Evolutionary conservation across 352 stramenopile species (phyloP).

Genomic region (Phytopythium montanum): DNA sequence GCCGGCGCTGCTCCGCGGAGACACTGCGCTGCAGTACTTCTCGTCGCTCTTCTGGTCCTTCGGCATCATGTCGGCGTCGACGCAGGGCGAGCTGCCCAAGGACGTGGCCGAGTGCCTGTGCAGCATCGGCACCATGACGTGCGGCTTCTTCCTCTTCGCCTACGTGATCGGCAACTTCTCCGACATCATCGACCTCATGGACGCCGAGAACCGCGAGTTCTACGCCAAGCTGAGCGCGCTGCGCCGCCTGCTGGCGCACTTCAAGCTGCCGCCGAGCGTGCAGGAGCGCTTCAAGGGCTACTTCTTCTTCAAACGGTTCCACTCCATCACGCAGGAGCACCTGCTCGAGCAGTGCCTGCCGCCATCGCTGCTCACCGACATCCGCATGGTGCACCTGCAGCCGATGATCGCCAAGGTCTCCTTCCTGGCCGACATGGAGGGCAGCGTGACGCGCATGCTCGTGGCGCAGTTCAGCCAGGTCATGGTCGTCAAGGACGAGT

Average conservation of each 20-base stretch:
- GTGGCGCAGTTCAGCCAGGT: slow-evolving; percentile 67
- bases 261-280: slow-evolving; percentile 35
- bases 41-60: slow-evolving; percentile 66
- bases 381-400: slow-evolving; percentile 59
- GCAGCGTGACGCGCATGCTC: slow-evolving; percentile 58
- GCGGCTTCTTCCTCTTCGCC: slow-evolving; percentile 67
- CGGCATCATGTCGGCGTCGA: slow-evolving; percentile 60
- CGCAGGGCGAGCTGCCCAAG: slow-evolving; percentile 45
- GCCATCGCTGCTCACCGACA: slow-evolving; percentile 63
- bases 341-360: slow-evolving; percentile 57
- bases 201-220: slow-evolving; percentile 65
- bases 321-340: slow-evolving; percentile 72
- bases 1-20: slow-evolving; percentile 21
- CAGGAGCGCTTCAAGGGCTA: slow-evolving; percentile 55
- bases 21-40: slow-evolving; percentile 44
- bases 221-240: slow-evolving; percentile 50
- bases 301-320: slow-evolving; percentile 71
- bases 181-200: slow-evolving; percentile 66
- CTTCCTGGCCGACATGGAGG: slow-evolving; percentile 55
- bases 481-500: slow-evolving; percentile 56
- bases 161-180: slow-evolving; percentile 75
- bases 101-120: slow-evolving; percentile 46
- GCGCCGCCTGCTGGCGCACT: slow-evolving; percentile 51
- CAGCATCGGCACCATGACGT: slow-evolving; percentile 53
- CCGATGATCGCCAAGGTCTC: slow-evolving; percentile 69